Evolutionary conservation across 73 alveolate genomes (phyloP), one percentile per base, ranked within the genome.

Genomic region (Durusdinium trenchii): DNA sequence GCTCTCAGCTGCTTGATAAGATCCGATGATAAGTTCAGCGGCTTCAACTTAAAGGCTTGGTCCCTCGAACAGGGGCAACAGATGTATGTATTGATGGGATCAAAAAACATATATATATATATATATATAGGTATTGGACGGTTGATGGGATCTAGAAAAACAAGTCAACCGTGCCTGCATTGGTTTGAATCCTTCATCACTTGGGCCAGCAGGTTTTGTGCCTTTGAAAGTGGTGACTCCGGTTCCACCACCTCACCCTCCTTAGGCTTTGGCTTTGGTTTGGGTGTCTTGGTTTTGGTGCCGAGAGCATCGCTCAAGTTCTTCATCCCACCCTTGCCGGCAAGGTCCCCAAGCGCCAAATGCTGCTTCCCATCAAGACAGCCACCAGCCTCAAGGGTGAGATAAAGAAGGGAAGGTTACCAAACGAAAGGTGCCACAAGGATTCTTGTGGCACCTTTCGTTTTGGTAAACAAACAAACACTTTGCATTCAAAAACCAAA

Each of bases 321-420:
- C 23, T 42, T 18, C 38, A 78, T 28, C 40, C 89, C 89, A 16
- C 43, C 89, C 9, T 57, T 36, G 89, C 89, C 42, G 38, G 45
- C 26, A 38, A 14, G 20, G 89, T 78, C 89, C 42, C 89, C 89
- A 78, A 78, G 57, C 60, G n/a, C 45, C 62, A 78, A 32, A 40
- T 78, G 89, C 16, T 40, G 61, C 89, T 78, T 78, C 43, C 89
- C 89, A 45, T 78, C 89, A 57, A 78, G 43, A 61, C 89, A 78
- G 20, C 89, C 89, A 40, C 89, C 89, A 42, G 62, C 89, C 89
- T 78, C n/a, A n/a, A n/a, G n/a, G n/a, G n/a, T n/a, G n/a, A n/a
- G n/a, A n/a, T n/a, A n/a, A n/a, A n/a, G n/a, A n/a, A n/a, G n/a
- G n/a, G n/a, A n/a, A n/a, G n/a, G n/a, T n/a, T n/a, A n/a, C n/a